These are phyloP conservation scores for Colletotrichum neosansevieriae DNA, from an alignment of 2,329 filamentous ascomycete species.

Conservation along the genomic window DNA sequence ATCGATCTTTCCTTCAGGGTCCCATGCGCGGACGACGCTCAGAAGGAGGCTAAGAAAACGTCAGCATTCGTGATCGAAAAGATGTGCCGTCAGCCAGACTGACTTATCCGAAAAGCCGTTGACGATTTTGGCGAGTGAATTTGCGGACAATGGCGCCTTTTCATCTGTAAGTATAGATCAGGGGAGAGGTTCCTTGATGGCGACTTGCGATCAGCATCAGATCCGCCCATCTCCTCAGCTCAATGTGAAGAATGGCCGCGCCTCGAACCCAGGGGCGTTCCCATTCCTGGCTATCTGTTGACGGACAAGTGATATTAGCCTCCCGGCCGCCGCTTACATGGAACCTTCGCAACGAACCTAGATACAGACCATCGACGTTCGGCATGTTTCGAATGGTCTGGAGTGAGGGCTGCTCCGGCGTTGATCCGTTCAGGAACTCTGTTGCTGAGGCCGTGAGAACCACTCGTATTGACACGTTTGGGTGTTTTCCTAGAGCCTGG, in stretches of 20 bases:
- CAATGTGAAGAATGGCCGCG: constrained; percentile 89
- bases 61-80: neutral
- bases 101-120: constrained; percentile 80
- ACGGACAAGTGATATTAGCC: no score
- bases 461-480: constrained; percentile 82
- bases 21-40: constrained; percentile 86
- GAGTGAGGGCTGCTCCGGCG: constrained; percentile 80
- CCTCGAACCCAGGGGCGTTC: constrained; percentile 80
- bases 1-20: constrained; percentile 75
- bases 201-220: constrained; percentile 73
- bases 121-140: constrained; percentile 86
- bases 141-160: constrained; percentile 79
- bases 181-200: no score
- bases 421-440: constrained; percentile 82
- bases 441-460: constrained; percentile 81
- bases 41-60: constrained; percentile 44
- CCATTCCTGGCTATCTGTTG: constrained; percentile 83
- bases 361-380: constrained; percentile 84
- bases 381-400: constrained; percentile 68
- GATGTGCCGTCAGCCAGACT: neutral
- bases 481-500: constrained; percentile 62
- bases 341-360: constrained; percentile 50
- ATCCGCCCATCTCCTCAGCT: constrained; percentile 84
- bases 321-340: no score
- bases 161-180: no score